Conservation (phyloP, 2,329 filamentous ascomycete species). For the Ascochyta koolunga region DNA sequence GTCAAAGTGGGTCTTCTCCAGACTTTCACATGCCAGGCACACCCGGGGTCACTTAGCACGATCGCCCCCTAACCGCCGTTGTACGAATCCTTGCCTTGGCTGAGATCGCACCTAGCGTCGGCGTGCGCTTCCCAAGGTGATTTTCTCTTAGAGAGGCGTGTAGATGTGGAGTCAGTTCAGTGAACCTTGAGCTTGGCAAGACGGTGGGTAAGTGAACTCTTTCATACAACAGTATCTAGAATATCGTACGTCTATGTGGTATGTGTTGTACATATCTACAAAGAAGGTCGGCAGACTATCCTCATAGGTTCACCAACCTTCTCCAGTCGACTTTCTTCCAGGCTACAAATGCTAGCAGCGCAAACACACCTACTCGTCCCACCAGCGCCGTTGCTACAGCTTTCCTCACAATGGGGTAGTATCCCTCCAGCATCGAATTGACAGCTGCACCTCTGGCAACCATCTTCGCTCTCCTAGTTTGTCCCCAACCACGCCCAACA, state of each 20-base stretch:
- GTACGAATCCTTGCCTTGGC: slow-evolving; percentile 15
- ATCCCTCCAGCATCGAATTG: slow-evolving; percentile 58
- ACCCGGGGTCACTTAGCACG: slow-evolving; percentile 16
- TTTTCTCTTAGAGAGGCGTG: background rate
- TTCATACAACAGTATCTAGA: background rate
- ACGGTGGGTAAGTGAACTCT: background rate
- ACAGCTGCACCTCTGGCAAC: slow-evolving; percentile 50
- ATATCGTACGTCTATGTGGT: background rate
- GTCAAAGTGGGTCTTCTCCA: slow-evolving; percentile 25
- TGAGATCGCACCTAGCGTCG: slow-evolving; percentile 14
- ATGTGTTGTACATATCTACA: background rate
- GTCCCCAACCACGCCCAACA: slow-evolving; percentile 49
- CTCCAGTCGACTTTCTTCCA: slow-evolving; percentile 27
- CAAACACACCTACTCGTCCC: slow-evolving; percentile 40
- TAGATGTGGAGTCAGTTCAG: slow-evolving; percentile 5
- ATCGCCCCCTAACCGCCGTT: slow-evolving; percentile 26
- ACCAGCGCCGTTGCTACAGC: slow-evolving; percentile 54
- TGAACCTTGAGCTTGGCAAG: slow-evolving; percentile 6
- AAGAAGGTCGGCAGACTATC: background rate
- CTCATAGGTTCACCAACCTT: background rate
- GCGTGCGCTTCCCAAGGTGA: background rate
- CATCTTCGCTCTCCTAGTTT: slow-evolving; percentile 46
- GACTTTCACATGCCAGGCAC: slow-evolving; percentile 31
- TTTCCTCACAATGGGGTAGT: slow-evolving; percentile 57
- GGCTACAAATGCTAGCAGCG: slow-evolving; percentile 27